Conservation (phyloP, 768 basidiomycete species). For the Podaxis sp. region DNA sequence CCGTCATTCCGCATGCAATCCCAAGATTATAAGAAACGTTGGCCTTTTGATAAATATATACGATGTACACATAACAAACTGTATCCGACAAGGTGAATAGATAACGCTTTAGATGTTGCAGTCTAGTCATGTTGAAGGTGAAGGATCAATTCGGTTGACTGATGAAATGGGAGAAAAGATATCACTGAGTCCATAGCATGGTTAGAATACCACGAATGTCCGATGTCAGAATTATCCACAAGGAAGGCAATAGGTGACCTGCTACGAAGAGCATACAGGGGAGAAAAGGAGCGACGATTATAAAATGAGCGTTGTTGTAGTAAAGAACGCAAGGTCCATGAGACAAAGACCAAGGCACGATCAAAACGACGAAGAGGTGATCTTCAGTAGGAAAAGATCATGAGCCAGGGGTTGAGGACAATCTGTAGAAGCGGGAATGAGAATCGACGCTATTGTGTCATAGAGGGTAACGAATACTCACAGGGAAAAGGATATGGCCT, state of each 20-base stretch:
- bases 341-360: conserved; percentile 1
- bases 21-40: not conserved
- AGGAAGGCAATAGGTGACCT: not conserved
- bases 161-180: not conserved
- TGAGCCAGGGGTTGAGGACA: conserved; percentile 84
- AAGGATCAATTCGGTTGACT: not conserved
- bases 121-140: not conserved
- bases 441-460: conserved; percentile 1
- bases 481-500: conserved; percentile 74
- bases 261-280: not conserved
- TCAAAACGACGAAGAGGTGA: not conserved
- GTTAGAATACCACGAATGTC: not conserved
- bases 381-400: conserved; percentile 70
- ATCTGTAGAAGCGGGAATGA: conserved; percentile 39
- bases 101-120: not conserved
- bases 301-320: conserved; percentile 16
- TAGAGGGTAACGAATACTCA: conserved; percentile 31
- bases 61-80: not conserved
- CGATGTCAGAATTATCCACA: not conserved
- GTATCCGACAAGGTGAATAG: not conserved
- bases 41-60: not conserved
- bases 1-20: not conserved
- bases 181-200: not conserved
- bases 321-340: conserved; percentile 7
- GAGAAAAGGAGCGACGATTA: conserved; percentile 20